A percentile compares a stretch with the other conserved stretches of the same genome.
Conservation (phyloP, 495 filamentous ascomycete genomes). For the Tuber borchii region DNA sequence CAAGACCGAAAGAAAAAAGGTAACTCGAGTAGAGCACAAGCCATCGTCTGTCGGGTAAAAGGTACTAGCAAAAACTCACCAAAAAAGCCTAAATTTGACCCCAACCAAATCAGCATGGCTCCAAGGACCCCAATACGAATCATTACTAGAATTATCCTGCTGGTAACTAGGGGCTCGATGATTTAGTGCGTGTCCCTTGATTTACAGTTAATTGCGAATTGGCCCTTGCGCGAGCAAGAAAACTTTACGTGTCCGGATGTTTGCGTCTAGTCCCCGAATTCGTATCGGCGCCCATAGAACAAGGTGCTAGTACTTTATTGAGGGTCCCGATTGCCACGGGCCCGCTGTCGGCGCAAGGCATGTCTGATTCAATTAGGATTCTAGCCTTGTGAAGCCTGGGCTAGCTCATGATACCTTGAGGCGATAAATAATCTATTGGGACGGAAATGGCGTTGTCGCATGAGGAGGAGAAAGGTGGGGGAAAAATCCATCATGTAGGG, state of each 20-base stretch:
- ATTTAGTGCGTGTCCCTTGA: neutral
- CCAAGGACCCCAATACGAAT: neutral
- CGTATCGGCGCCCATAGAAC: neutral
- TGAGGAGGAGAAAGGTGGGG: neutral
- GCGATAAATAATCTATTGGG: neutral
- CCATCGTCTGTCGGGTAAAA: too few species aligned
- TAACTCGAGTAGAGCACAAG: too few species aligned
- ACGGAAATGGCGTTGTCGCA: neutral
- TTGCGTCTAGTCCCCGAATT: neutral
- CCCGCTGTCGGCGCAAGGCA: neutral
- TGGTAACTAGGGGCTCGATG: neutral
- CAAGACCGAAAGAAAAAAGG: neutral
- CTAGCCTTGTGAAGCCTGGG: neutral
- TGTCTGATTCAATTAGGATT: neutral
- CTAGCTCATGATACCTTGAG: accelerated
- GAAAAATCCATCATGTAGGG: neutral
- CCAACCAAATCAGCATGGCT: neutral
- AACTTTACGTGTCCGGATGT: neutral
- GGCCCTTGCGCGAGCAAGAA: neutral
- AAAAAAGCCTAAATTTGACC: neutral
- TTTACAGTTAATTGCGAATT: neutral
- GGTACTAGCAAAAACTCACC: neutral
- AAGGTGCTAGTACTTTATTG: neutral
- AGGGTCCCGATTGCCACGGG: neutral
- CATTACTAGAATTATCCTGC: neutral